phyloP scores from a whole-genome alignment of 495 filamentous ascomycete genomes.

The Aspergillus sclerotioniger region DNA sequence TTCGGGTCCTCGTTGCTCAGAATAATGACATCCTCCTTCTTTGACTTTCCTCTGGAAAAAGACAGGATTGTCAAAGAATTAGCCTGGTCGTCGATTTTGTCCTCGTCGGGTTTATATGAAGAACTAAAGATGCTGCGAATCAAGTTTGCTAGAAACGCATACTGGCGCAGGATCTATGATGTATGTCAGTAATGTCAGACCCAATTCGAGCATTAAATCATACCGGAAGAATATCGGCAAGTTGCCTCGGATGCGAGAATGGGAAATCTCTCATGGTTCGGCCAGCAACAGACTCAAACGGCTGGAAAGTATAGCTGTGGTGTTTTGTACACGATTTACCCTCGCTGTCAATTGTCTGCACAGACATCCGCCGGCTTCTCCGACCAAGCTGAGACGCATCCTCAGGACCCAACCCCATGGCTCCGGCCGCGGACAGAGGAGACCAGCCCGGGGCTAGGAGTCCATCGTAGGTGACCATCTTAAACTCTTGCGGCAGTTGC shows the following conservation, averaged over 20 bases:
- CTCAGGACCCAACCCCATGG: slow-evolving; percentile 22
- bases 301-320: slow-evolving; percentile 69
- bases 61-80: not conserved
- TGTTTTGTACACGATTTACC: slow-evolving; percentile 42
- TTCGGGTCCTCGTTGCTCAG: slow-evolving; percentile 45
- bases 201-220: slow-evolving; percentile 5
- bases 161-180: slow-evolving; percentile 63
- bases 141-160: slow-evolving; percentile 63
- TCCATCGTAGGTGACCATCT: slow-evolving; percentile 62
- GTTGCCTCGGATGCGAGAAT: slow-evolving; percentile 83
- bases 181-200: not conserved
- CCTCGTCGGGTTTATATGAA: slow-evolving; percentile 18
- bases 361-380: slow-evolving; percentile 34
- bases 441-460: slow-evolving; percentile 58
- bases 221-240: slow-evolving; percentile 71
- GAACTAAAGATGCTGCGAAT: slow-evolving; percentile 59
- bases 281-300: slow-evolving; percentile 68
- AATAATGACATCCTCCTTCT: slow-evolving; percentile 21
- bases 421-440: slow-evolving; percentile 21
- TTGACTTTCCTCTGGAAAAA: slow-evolving; percentile 9
- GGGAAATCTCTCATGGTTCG: slow-evolving; percentile 67
- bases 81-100: slow-evolving; percentile 1
- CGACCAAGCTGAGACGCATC: slow-evolving; percentile 27
- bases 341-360: slow-evolving; percentile 34
- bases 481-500: slow-evolving; percentile 51